These are phyloP conservation scores for Ustilago esculenta DNA, from an alignment of 1,284 basidiomycete genomes.

Conservation along the genomic window DNA sequence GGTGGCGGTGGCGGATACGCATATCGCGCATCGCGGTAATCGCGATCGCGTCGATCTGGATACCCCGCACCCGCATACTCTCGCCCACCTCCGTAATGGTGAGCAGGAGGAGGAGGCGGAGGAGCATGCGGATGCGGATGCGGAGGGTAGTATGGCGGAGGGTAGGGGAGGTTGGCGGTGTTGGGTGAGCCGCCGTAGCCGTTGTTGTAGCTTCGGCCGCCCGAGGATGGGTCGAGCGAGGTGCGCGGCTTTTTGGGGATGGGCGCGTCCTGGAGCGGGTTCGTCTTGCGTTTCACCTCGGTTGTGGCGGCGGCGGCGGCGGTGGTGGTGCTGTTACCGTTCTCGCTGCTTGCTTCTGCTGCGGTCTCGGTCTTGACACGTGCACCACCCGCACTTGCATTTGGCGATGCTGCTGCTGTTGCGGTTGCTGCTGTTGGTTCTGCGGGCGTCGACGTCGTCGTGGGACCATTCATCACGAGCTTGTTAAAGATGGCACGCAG, in stretches of 20 bases:
- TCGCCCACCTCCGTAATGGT: constrained; percentile 27
- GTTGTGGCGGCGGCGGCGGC: constrained; percentile 8
- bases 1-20: constrained; percentile 35
- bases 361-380: constrained; percentile 28
- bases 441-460: constrained; percentile 15
- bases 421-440: constrained; percentile 2
- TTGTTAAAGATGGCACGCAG: constrained; percentile 61
- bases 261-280: constrained; percentile 42
- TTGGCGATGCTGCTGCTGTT: constrained; percentile 15
- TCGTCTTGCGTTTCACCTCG: constrained; percentile 43
- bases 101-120: constrained; percentile 15
- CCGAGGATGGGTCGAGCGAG: constrained; percentile 35
- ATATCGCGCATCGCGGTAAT: constrained; percentile 38
- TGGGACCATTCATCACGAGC: constrained; percentile 49
- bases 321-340: constrained; percentile 10
- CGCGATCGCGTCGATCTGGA: constrained; percentile 38
- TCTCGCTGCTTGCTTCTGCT: constrained; percentile 18
- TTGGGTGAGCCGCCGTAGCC: constrained; percentile 25
- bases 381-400: constrained; percentile 1
- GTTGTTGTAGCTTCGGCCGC: constrained; percentile 29
- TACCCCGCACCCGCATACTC: constrained; percentile 32
- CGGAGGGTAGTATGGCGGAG: constrained; percentile 29
- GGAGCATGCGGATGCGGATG: constrained; percentile 7
- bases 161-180: constrained; percentile 19
- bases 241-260: constrained; percentile 54